Evolutionary conservation across 306 rosid genomes (phyloP).

Genomic region (Pyrus communis): DNA sequence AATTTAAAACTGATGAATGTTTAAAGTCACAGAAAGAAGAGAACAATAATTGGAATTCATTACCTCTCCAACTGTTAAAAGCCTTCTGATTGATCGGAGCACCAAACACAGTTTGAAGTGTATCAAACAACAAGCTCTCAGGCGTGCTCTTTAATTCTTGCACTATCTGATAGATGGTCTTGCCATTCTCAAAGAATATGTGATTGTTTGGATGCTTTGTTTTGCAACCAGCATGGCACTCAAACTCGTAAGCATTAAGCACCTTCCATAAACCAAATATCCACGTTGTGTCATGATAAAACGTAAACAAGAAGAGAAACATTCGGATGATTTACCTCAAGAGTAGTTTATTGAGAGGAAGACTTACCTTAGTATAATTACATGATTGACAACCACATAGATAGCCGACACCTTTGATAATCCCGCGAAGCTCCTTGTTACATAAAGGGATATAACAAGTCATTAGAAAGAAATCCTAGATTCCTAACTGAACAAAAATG

Average conservation of each 20-base stretch:
- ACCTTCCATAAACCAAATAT: constrained; percentile 27
- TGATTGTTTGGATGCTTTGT: constrained; percentile 89
- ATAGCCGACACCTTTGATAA: constrained; percentile 78
- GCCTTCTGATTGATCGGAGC: constrained; percentile 81
- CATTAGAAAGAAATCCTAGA: constrained; percentile 5
- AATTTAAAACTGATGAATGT: not conserved
- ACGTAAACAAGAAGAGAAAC: not conserved
- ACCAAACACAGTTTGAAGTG: constrained; percentile 72
- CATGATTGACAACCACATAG: constrained; percentile 80
- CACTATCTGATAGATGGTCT: constrained; percentile 75
- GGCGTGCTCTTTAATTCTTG: constrained; percentile 83
- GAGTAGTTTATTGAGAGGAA: constrained; percentile 21
- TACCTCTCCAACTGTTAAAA: constrained; percentile 77
- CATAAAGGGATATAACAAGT: constrained; percentile 17
- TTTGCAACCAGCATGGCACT: constrained; percentile 79
- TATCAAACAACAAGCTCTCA: constrained; percentile 61
- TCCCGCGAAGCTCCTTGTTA: constrained; percentile 72
- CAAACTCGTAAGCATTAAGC: constrained; percentile 80
- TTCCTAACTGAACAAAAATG: constrained; percentile 11
- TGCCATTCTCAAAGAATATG: constrained; percentile 76
- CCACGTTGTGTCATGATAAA: constrained; percentile 8
- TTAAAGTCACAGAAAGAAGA: not conserved
- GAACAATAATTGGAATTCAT: not conserved
- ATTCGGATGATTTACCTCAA: constrained; percentile 26
- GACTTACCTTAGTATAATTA: constrained; percentile 52